Base-by-base conservation (phyloP, 176 grass and related monocot genomes). In the Cocos nucifera region DNA sequence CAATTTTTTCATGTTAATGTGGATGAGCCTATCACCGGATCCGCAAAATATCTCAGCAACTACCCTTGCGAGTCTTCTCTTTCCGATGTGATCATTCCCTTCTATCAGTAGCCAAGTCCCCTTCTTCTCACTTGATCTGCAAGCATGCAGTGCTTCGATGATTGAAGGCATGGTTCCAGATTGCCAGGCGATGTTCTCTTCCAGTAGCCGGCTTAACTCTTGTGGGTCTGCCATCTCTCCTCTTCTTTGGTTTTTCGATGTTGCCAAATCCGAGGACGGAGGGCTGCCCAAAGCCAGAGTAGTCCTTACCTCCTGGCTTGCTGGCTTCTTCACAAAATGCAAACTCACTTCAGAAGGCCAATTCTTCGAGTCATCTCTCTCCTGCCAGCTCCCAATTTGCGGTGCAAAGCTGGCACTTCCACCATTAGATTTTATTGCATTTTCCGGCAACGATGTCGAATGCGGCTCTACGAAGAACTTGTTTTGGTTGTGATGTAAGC, bases 141-240 rank as follows among this genome's bases (percentile, higher is more conserved):
- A 22, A 24, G 63, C 59, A 23, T 54, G 49, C 4, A 82, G 54
- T 21, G 80, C 83, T 63, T 90, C 65, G 4, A 67, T 80, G 15
- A 95, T 84, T 19, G 59, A 69, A 4, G 70, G 27, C 9, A 87
- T 80, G 44, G 71, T 17, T 56, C 54, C 10, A 4, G 65, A 69
- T 60, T 90, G 86, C 86, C 91, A 90, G 60, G 83, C 78, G 53
- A 96, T 65, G 75, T 87, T 84, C 68, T 72, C 79, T 60, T 74
- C 66, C 72, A 90, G 56, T 53, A 78, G 68, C 49, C 58, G 58
- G 69, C 75, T 72, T 54, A 96, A 79, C 18, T 87, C 83, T 19
- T 20, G 63, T 29, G 53, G 72, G 16, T 71, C 78, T 24, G 61
- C 74, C 22, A 62, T 60, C 51, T 18, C 21, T 23, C 55, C 35